Evolutionary conservation across 805 yeast species (phyloP), one percentile per base, ranked within the genome.

Genomic region (Zygosaccharomyces kombuchaensis): DNA sequence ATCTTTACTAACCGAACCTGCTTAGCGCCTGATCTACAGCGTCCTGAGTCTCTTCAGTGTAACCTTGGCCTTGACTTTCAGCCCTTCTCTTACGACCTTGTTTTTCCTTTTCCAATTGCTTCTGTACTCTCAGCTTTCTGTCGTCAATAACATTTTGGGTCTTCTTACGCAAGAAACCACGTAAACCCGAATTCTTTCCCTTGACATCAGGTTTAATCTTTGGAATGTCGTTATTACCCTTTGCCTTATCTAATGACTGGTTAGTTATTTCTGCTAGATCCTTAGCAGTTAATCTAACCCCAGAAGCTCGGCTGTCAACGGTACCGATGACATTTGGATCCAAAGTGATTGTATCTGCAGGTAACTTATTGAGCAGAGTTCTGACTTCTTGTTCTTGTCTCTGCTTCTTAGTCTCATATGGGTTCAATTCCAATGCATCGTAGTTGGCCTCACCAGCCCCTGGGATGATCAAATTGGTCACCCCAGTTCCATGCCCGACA

Each of bases 401-500:
- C 70, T 90, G 97, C 63, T 87, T 84, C 44, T 86, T 80, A 8
- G 96, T 79, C 66, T 88, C 96, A 69, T 75, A 93, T 52, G 99
- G 99, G 66, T 93, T 93, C 59, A 81, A 68, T 68, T 93, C 99
- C 64, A 89, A 67, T 2, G 98, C 89, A 71, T 93, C 99, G 65
- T 79, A 89, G 69, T 93, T 93, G 51, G 99, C 96, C 70, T 93
- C 99, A 72, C 99, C 99, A 34, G 97, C 74, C 21, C 99, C 99
- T 34, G 99, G 99, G 47, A 93, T 76, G 55, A 93, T 84, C 49
- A 93, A 56, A n/a, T 93, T 82, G n/a, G 83, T 77, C 34, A 89
- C 74, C 36, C 96, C 96, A 1, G 69, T 67, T 41, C 77, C 73
- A 62, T 88, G 95, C 2, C 97, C 97, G 9, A 85, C 78, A 21